Conservation (phyloP, 768 basidiomycete genomes). For the Amanita pseudoporphyria region DNA sequence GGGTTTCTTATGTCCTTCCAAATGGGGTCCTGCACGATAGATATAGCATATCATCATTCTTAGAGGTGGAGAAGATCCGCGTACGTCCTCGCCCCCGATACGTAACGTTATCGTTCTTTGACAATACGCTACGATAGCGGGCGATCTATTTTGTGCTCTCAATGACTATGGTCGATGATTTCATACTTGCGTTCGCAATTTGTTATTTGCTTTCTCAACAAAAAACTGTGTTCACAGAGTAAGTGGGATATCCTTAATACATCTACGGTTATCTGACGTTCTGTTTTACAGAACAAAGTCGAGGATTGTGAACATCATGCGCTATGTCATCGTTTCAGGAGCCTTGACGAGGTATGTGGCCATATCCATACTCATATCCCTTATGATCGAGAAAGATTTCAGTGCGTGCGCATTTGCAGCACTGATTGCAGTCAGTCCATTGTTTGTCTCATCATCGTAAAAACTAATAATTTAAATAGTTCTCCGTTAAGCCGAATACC, state of each 20-base stretch:
- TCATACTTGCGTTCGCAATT: neutral
- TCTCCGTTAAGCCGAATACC: neutral
- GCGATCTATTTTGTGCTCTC: neutral
- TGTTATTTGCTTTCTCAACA: neutral
- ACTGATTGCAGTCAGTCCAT: neutral
- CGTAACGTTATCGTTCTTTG: too few species aligned
- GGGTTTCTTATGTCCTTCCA: neutral
- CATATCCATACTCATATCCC: neutral
- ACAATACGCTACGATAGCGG: neutral
- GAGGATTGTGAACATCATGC: neutral
- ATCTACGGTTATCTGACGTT: too few species aligned
- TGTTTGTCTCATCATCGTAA: neutral
- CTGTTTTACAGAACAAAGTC: neutral
- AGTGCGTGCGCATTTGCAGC: neutral
- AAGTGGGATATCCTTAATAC: neutral
- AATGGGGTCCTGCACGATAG: neutral
- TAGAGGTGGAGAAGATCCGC: neutral
- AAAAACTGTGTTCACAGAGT: neutral
- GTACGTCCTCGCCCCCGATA: neutral
- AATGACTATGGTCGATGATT: neutral
- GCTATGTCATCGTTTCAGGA: neutral
- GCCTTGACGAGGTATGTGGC: neutral
- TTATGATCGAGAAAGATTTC: neutral
- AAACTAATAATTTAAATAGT: neutral
- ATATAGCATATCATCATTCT: neutral